These are phyloP conservation scores for Leccinum huronense DNA, from an alignment of 1,284 basidiomycete species.

Conservation along the genomic window DNA sequence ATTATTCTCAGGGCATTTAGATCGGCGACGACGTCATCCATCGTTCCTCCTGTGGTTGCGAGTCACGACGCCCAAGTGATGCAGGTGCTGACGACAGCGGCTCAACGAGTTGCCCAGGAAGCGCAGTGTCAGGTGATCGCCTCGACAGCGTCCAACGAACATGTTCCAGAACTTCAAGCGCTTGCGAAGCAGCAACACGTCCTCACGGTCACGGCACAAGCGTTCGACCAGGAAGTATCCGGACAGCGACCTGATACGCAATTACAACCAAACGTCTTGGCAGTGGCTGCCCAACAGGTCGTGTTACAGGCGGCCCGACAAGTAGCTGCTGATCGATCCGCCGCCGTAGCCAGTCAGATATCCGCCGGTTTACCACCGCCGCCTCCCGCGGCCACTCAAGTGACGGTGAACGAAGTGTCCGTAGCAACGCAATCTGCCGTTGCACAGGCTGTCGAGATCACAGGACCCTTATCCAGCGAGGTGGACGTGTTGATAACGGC, in stretches of 20 bases:
- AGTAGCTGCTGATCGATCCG: constrained; percentile 54
- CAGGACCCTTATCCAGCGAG: constrained; percentile 38
- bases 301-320: constrained; percentile 75
- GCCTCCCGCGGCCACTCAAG: constrained; percentile 50
- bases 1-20: constrained; percentile 27
- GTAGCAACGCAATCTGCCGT: constrained; percentile 64
- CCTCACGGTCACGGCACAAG: constrained; percentile 71
- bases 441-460: constrained; percentile 43
- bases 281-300: constrained; percentile 73
- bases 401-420: constrained; percentile 74
- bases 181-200: constrained; percentile 79
- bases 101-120: constrained; percentile 71
- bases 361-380: constrained; percentile 40
- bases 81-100: constrained; percentile 70
- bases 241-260: constrained; percentile 50
- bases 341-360: constrained; percentile 40
- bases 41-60: constrained; percentile 28
- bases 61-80: constrained; percentile 62
- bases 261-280: constrained; percentile 47
- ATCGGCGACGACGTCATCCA: constrained; percentile 24
- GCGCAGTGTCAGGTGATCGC: constrained; percentile 64
- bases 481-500: constrained; percentile 37
- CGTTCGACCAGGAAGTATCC: constrained; percentile 65
- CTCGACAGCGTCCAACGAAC: constrained; percentile 45
- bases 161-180: constrained; percentile 54